A percentile compares a stretch with the other conserved stretches of the same genome.
Conservation (phyloP, 2,329 filamentous ascomycete species). For the Stagonosporopsis cucurbitacearum region DNA sequence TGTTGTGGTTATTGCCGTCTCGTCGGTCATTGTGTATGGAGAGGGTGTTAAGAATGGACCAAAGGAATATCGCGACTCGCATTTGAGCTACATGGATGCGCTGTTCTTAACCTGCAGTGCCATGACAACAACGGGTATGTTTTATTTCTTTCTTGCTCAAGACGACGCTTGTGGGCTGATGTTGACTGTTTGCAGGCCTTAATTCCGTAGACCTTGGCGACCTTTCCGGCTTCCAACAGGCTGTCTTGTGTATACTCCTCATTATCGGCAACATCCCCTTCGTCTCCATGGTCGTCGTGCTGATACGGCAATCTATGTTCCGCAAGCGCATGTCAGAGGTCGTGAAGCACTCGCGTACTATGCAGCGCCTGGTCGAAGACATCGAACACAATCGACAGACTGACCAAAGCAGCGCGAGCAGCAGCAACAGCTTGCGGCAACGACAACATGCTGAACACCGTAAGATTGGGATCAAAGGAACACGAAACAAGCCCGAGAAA, state of each 20-base stretch:
- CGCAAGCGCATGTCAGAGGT: conserved; percentile 38
- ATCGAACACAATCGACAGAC: conserved; percentile 28
- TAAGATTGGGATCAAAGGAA: conserved; percentile 1
- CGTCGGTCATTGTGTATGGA: conserved; percentile 39
- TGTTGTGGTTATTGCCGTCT: conserved; percentile 33
- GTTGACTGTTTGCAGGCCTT: conserved; percentile 25
- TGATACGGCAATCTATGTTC: conserved; percentile 35
- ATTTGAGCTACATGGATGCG: conserved; percentile 36
- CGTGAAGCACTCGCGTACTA: conserved; percentile 34
- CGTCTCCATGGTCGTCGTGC: conserved; percentile 37
- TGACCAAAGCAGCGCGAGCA: conserved; percentile 14
- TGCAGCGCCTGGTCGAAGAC: conserved; percentile 33
- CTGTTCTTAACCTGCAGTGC: conserved; percentile 39
- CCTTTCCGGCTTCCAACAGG: conserved; percentile 38
- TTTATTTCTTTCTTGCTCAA: not conserved
- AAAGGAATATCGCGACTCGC: conserved; percentile 22
- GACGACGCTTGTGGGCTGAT: not conserved
- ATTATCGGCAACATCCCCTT: conserved; percentile 42
- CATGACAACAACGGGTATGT: conserved; percentile 40
- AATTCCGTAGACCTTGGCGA: conserved; percentile 36
- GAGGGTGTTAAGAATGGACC: conserved; percentile 35
- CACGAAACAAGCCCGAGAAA: conserved; percentile 6
- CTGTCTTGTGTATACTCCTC: conserved; percentile 34
- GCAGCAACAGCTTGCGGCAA: conserved; percentile 10
- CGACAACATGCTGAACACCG: conserved; percentile 4